Percentiles rank a stretch among this genome's conserved stretches.
phyloP scores from a whole-genome alignment of 2,329 filamentous ascomycete species.

The Aspergillus piperis region DNA sequence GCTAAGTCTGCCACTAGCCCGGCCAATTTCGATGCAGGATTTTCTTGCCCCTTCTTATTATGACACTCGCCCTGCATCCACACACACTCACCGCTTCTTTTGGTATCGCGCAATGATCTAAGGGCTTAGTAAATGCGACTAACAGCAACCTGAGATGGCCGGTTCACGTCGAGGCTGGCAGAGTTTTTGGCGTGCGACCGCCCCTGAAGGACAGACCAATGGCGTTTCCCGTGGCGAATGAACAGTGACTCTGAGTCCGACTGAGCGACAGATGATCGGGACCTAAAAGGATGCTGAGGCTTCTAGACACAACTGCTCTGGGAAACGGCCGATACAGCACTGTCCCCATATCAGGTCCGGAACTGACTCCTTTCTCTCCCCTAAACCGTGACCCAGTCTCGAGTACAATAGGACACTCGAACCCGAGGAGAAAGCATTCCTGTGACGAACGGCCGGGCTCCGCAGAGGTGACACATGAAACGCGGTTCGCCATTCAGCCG shows the following conservation, averaged over 20 bases:
- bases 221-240: slow-evolving; percentile 7
- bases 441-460: neutral
- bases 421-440: neutral
- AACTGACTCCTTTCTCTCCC: neutral
- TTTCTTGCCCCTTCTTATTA: slow-evolving; percentile 4
- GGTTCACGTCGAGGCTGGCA: slow-evolving; percentile 20
- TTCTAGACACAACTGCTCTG: slow-evolving; percentile 6
- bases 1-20: neutral
- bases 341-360: neutral
- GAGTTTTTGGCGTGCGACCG: slow-evolving; percentile 15
- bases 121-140: slow-evolving; percentile 15
- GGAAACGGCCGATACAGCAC: neutral
- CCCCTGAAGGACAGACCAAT: slow-evolving; percentile 17
- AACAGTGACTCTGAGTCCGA: slow-evolving; percentile 3
- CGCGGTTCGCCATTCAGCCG: neutral
- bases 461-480: neutral
- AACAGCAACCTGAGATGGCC: slow-evolving; percentile 11
- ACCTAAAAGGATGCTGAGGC: slow-evolving; percentile 17
- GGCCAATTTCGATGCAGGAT: slow-evolving; percentile 3
- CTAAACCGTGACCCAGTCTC: neutral
- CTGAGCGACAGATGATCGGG: slow-evolving; percentile 12
- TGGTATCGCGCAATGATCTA: slow-evolving; percentile 3
- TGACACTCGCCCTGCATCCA: slow-evolving; percentile 7
- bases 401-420: neutral
- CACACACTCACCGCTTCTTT: slow-evolving; percentile 25